A percentile compares a stretch with the other conserved stretches of the same genome.
These are phyloP conservation scores for Theobroma cacao DNA, from an alignment of 345 rosid species.

Conservation along the genomic window DNA sequence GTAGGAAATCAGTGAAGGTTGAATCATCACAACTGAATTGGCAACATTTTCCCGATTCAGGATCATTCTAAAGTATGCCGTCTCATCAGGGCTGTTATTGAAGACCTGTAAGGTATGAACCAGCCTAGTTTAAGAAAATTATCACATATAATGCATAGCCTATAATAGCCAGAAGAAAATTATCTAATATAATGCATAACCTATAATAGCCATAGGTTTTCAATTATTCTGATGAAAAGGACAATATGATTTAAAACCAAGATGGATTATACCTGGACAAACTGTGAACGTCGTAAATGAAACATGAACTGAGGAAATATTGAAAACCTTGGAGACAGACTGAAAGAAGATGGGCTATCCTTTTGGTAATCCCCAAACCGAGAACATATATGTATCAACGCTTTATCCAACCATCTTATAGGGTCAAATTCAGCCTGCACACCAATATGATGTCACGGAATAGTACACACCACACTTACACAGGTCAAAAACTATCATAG, in stretches of 20 bases:
- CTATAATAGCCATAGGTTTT: background rate
- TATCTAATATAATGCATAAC: background rate
- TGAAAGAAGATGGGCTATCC: slow-evolving; percentile 78
- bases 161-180: slow-evolving; percentile 2
- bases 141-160: background rate
- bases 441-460: slow-evolving; percentile 18
- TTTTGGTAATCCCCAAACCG: slow-evolving; percentile 87
- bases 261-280: slow-evolving; percentile 69
- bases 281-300: slow-evolving; percentile 94
- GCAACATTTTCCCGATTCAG: slow-evolving; percentile 86
- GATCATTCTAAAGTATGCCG: slow-evolving; percentile 89
- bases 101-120: slow-evolving; percentile 61
- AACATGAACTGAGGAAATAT: slow-evolving; percentile 88
- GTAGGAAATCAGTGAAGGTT: slow-evolving; percentile 92
- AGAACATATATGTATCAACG: slow-evolving; percentile 78
- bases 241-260: background rate
- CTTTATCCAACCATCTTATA: slow-evolving; percentile 90
- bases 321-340: slow-evolving; percentile 72
- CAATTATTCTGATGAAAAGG: background rate
- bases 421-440: slow-evolving; percentile 87
- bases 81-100: slow-evolving; percentile 97
- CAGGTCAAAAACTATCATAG: background rate
- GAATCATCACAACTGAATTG: slow-evolving; percentile 93
- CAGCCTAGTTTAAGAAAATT: slow-evolving; percentile 16
- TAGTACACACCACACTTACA: background rate